A percentile compares a stretch with the other conserved stretches of the same genome.
These are phyloP conservation scores for Yueomyces sp. DNA, from an alignment of 1,139 yeast species.

Conservation along the genomic window DNA sequence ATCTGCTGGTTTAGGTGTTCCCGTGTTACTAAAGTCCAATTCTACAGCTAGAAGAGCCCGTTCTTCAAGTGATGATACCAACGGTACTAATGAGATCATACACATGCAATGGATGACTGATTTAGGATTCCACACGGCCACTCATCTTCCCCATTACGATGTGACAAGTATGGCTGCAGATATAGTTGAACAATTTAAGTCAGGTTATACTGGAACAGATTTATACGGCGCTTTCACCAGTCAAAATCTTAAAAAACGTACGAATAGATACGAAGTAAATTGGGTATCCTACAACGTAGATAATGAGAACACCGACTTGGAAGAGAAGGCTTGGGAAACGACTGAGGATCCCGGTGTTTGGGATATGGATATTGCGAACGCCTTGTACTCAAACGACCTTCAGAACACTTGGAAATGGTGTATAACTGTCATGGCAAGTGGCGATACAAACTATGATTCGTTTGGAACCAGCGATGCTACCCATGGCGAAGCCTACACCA, in stretches of 20 bases:
- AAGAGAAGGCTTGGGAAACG: background rate
- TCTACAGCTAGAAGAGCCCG: background rate
- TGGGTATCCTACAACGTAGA: background rate
- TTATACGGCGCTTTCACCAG: no score
- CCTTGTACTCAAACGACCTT: background rate
- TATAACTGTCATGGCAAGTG: background rate
- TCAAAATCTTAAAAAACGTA: no score
- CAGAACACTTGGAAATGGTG: background rate
- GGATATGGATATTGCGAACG: background rate
- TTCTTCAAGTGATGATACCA: no score
- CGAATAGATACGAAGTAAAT: background rate
- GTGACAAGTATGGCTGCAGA: background rate
- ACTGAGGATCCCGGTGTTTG: background rate
- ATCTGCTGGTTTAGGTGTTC: background rate
- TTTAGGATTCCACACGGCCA: background rate
- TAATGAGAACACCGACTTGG: background rate
- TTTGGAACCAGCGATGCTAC: background rate
- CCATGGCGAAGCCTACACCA: constrained; percentile 1
- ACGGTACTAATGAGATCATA: background rate
- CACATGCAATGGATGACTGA: background rate
- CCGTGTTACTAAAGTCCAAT: background rate
- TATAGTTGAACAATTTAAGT: background rate
- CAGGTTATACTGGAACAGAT: background rate
- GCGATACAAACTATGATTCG: background rate
- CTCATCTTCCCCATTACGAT: background rate